phyloP scores from a whole-genome alignment of 225 moss, liverwort and hornwort genomes.

The Thuidium tamariscinum region DNA sequence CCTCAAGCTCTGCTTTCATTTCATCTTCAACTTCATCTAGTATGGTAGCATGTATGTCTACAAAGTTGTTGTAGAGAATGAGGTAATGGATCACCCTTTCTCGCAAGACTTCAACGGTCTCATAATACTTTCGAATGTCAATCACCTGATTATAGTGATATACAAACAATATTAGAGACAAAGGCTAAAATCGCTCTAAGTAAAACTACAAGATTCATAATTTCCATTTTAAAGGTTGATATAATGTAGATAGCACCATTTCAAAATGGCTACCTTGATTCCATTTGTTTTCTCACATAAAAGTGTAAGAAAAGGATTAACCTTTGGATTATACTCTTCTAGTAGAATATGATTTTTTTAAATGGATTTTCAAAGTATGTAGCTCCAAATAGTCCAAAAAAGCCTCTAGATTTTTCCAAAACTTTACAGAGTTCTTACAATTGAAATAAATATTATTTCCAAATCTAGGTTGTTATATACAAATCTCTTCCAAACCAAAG shows the following conservation, averaged over 20 bases:
- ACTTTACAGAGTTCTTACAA: not conserved
- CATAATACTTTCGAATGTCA: slow-evolving; percentile 62
- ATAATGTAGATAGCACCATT: too few species aligned
- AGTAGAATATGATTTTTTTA: not conserved
- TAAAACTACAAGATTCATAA: not conserved
- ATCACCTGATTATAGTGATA: slow-evolving; percentile 18
- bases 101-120: slow-evolving; percentile 44
- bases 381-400: not conserved
- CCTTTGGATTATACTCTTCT: not conserved
- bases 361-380: not conserved
- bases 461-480: too few species aligned
- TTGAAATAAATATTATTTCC: not conserved
- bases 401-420: not conserved
- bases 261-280: not conserved
- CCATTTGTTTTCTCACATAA: not conserved
- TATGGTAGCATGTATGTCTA: slow-evolving; percentile 5
- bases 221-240: not conserved
- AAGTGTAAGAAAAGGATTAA: not conserved
- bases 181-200: not conserved
- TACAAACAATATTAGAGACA: not conserved
- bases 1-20: slow-evolving; percentile 57
- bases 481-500: not conserved
- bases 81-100: slow-evolving; percentile 56
- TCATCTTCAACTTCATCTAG: not conserved
- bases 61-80: slow-evolving; percentile 24